Base-by-base conservation (phyloP, 2,329 filamentous ascomycete genomes). In the Fusarium sp. region DNA sequence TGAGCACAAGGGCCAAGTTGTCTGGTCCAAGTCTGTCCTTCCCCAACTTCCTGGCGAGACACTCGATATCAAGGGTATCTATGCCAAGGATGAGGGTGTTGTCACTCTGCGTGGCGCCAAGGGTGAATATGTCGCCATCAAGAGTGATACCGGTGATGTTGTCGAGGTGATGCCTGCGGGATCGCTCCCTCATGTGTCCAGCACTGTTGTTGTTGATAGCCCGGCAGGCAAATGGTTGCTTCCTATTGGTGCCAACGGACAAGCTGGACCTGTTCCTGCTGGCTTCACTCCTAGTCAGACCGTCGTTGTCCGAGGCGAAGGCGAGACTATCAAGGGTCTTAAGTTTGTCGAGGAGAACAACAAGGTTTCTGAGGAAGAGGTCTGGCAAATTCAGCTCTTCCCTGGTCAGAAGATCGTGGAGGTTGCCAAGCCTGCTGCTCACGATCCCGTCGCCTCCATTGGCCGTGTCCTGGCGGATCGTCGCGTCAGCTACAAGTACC, bases 401-500 rank as follows among this genome's bases (percentile, higher is more conserved):
- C 75, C 83, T 3, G 89, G 88, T 13, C 88, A 97, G 77, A 88
- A 84, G 61, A 89, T 98, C 55, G 83, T 91, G 8, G 83, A 86
- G 44, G 85, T 96, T 39, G 90, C 90, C 4, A 86, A 90, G 18
- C 87, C 91, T 48, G 90, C 93, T 11, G 77, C 87, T 4, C 91
- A 95, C 69, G 95, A 99, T 73, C 94, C 94, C 0, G 90, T 98
- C 48, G 95, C 96, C 5, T 98, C 96, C 1, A 97, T 99, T 72
- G 96, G 96, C 11, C 94, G 93, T 62, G 96, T 98, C 2, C 87
- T 99, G 22, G 95, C 94, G 26, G 92, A 99, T 75, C 89, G 96
- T 43, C 91, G 90, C n/a, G 96, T 99, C 48, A 88, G 95, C 68
- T 99, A 99, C 88, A 99, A 99, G 82, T 98, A 98, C 78, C 83